A percentile compares a stretch with the other conserved stretches of the same genome.
These are phyloP conservation scores for Senna tora DNA, from an alignment of 306 rosid species.

Conservation along the genomic window DNA sequence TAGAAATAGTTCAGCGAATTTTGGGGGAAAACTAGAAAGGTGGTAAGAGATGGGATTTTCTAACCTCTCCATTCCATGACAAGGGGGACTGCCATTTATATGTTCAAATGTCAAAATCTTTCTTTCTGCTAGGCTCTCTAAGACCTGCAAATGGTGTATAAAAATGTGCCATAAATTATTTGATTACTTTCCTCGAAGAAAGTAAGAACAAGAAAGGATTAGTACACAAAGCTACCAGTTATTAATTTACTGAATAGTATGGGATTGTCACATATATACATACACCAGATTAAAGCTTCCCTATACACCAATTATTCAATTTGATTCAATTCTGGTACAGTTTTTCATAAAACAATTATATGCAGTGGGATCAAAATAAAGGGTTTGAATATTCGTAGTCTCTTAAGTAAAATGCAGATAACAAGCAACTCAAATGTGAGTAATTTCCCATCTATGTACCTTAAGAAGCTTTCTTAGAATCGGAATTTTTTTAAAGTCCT, in stretches of 20 bases:
- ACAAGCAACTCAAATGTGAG: conserved; percentile 34
- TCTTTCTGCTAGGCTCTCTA: conserved; percentile 77
- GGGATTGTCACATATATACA: conserved; percentile 23
- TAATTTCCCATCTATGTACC: conserved; percentile 51
- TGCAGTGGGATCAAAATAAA: not conserved
- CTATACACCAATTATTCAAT: not conserved
- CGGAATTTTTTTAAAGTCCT: conserved; percentile 94
- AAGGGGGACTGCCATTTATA: conserved; percentile 81
- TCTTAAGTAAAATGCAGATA: conserved; percentile 25
- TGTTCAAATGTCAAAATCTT: conserved; percentile 81
- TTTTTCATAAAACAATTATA: not conserved
- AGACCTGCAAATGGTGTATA: conserved; percentile 58
- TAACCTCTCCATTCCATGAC: conserved; percentile 97
- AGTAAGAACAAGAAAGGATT: conserved; percentile 7
- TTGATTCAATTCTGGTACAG: not conserved
- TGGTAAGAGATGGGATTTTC: conserved; percentile 29
- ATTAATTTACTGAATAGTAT: conserved; percentile 17
- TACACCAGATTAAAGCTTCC: conserved; percentile 23
- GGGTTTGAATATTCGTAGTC: not conserved
- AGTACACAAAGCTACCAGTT: conserved; percentile 10
- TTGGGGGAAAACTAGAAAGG: not conserved
- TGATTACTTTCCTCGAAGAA: conserved; percentile 17
- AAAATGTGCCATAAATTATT: conserved; percentile 1
- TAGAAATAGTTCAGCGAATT: no score
- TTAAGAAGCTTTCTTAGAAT: conserved; percentile 96